phyloP scores from a whole-genome alignment of 176 grass and related monocot genomes.

The Aegilops bicornis region DNA sequence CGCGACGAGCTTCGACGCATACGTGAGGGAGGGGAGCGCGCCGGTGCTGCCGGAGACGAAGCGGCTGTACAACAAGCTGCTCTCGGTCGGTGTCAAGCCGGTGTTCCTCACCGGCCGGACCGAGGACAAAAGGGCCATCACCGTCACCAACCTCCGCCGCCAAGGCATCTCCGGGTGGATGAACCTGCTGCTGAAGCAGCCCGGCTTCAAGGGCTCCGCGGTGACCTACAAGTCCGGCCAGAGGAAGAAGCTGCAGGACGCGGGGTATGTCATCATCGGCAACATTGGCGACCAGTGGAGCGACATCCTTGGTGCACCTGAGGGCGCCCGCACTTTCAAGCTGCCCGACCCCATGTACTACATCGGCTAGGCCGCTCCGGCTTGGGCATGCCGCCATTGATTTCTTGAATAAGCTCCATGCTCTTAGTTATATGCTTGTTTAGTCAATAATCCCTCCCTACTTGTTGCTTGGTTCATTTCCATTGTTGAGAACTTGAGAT shows the following conservation, averaged over 20 bases:
- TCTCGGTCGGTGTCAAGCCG: conserved; percentile 30
- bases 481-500: too few relatives aligned
- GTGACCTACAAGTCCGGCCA: conserved; percentile 42
- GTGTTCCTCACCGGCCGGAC: conserved; percentile 47
- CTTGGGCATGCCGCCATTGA: neutral
- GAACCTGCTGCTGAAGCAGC: conserved; percentile 44
- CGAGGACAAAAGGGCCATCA: conserved; percentile 29
- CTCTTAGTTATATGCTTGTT: too few relatives aligned
- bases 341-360: too few relatives aligned
- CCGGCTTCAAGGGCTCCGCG: neutral
- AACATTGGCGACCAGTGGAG: conserved; percentile 66
- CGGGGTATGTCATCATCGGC: conserved; percentile 33
- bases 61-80: conserved; percentile 32
- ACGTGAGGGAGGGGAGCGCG: conserved; percentile 31
- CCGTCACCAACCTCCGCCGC: neutral
- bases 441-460: too few relatives aligned
- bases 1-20: conserved; percentile 30
- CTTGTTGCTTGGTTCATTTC: too few relatives aligned
- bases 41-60: conserved; percentile 33
- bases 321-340: conserved; percentile 33
- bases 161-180: conserved; percentile 37
- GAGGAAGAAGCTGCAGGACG: conserved; percentile 34
- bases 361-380: neutral
- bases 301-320: conserved; percentile 33
- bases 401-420: too few relatives aligned